phyloP scores from a whole-genome alignment of 1,284 basidiomycete species.

The Malassezia nana region DNA sequence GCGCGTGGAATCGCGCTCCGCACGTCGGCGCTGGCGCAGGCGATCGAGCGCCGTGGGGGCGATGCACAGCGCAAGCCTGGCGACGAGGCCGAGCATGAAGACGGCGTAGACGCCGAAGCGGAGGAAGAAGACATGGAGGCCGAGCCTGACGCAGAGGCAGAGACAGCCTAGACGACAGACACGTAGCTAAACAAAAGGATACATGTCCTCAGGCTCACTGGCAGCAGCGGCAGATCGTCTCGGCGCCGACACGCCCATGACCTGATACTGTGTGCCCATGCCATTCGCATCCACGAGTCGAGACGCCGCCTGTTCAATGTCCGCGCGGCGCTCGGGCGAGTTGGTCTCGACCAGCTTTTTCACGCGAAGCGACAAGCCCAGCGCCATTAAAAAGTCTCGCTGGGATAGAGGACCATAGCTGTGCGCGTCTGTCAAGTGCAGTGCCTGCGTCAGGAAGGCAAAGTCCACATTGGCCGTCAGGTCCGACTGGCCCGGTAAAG shows the following conservation, averaged over 20 bases:
- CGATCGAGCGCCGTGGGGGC: conserved; percentile 57
- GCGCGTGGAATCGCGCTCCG: conserved; percentile 82
- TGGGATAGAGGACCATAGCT: conserved; percentile 63
- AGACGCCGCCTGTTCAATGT: conserved; percentile 51
- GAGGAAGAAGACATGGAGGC: background rate
- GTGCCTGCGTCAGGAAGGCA: conserved; percentile 68
- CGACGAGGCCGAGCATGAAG: conserved; percentile 2
- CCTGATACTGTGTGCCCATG: conserved; percentile 57
- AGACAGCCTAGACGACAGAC: background rate
- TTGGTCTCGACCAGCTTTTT: conserved; percentile 16
- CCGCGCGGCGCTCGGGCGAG: conserved; percentile 35
- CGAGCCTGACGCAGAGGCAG: background rate
- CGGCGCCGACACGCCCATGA: conserved; percentile 40
- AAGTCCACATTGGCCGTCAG: conserved; percentile 95
- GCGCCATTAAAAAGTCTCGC: conserved; percentile 56
- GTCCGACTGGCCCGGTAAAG: conserved; percentile 75
- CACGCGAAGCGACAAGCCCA: conserved; percentile 59
- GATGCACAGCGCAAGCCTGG: conserved; percentile 5
- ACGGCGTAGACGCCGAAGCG: conserved; percentile 2
- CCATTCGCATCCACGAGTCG: conserved; percentile 54
- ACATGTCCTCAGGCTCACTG: conserved; percentile 6
- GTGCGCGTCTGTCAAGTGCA: conserved; percentile 50
- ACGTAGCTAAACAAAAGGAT: conserved; percentile 12
- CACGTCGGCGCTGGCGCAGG: conserved; percentile 78
- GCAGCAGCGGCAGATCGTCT: background rate